Base-by-base conservation (phyloP, 768 basidiomycete genomes). In the Mycena filopes region DNA sequence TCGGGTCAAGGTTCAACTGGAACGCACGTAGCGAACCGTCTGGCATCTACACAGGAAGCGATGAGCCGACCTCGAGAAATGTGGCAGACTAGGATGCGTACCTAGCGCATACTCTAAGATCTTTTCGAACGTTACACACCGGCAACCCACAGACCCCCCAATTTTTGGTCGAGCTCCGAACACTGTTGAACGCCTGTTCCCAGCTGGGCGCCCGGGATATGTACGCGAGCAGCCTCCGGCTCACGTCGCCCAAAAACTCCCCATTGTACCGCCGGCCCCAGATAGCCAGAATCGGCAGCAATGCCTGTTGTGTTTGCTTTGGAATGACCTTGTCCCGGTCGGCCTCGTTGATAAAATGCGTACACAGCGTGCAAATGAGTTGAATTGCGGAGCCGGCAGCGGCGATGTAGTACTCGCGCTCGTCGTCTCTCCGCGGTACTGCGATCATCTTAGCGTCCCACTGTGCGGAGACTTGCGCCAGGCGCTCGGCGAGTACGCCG, bases 391-490 rank as follows among this genome's bases (percentile, higher is more conserved):
- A 54, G 26, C 45, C 60, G 2, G 67, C 53, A 2, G 49, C 58
- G 16, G 47, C 47, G 3, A 53, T 31, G 45, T 67, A 68, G 62
- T 60, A 53, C 23, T 56, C 10, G 23, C 56, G 49, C 13, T 36
- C 21, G 9, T 47, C 43, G 16, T 54, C n/a, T 43, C 25, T 26
- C 1, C 2, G 51, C 12, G 15, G 28, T 55, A 20, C 23, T 51
- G 50, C 50, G 2, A 46, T 46, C 63, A 69, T 61, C 23, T 54
- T 55, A 6, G 21, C 31, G 6, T 72, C 70, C 73, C 73, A 73
- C 25, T 43, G 25, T 4, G 33, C 43, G 4, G 55, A 57, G 8
- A 65, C 25, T 1, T 31, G 42, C 26, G 66, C 54, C 4, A 73
- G 40, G n/a, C 71, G 55, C 1, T 68, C 69, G 2, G 71, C 68